A percentile compares a stretch with the other conserved stretches of the same genome.
Evolutionary conservation across 2,329 filamentous ascomycete genomes (phyloP).

Genomic region (Hymenoscyphus repandus): DNA sequence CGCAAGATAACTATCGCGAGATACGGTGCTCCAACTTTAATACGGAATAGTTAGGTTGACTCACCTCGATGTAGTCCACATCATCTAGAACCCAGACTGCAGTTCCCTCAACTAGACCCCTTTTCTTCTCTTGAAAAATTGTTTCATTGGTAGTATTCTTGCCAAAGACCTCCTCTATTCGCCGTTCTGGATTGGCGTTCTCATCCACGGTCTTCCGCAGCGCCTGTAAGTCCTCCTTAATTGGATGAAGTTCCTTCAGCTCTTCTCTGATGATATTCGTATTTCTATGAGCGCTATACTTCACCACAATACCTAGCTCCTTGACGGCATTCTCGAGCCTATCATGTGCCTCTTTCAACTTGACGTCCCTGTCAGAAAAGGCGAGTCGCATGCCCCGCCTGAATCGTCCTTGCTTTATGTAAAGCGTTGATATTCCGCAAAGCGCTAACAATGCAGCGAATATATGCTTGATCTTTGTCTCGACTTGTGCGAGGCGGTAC

Average conservation of each 20-base stretch:
- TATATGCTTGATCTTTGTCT: not conserved
- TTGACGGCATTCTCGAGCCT: not conserved
- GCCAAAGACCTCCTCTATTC: not conserved
- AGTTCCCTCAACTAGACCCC: not conserved
- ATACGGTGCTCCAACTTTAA: too few species aligned
- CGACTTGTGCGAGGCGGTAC: not conserved
- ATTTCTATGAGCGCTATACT: not conserved
- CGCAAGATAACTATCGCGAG: too few species aligned
- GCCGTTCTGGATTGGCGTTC: not conserved
- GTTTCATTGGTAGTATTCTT: not conserved
- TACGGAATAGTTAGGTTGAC: too few species aligned
- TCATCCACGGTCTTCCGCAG: not conserved
- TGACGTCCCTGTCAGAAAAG: not conserved
- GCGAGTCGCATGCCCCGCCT: not conserved
- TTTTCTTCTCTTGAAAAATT: not conserved
- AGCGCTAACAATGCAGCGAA: not conserved
- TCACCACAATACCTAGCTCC: not conserved
- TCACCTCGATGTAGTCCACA: not conserved
- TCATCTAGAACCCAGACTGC: not conserved
- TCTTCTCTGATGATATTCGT: not conserved
- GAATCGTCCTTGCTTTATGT: slow-evolving; percentile 1
- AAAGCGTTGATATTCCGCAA: not conserved
- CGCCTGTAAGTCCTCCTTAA: not conserved
- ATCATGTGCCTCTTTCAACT: not conserved
- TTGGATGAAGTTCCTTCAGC: not conserved